Evolutionary conservation across 495 filamentous ascomycete species (phyloP).

Genomic region (Penicillium diatomitis): DNA sequence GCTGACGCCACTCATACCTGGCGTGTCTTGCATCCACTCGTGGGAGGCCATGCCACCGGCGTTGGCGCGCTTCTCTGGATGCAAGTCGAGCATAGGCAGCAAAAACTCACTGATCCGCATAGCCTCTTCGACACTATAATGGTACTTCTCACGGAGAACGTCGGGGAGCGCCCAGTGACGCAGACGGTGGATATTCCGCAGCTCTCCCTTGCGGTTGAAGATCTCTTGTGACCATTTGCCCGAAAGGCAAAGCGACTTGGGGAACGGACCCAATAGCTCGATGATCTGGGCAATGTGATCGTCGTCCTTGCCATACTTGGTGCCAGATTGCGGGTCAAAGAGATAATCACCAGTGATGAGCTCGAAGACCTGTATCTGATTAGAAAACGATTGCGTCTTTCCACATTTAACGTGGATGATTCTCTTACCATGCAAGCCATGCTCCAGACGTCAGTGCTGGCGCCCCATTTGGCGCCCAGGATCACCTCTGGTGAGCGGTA

Average conservation of each 20-base stretch:
- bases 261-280: constrained; percentile 89
- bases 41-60: constrained; percentile 90
- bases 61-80: constrained; percentile 82
- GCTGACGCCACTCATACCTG: constrained; percentile 75
- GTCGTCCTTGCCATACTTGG: constrained; percentile 99
- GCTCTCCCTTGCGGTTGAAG: constrained; percentile 94
- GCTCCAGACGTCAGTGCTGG: constrained; percentile 98
- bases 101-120: constrained; percentile 78
- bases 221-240: constrained; percentile 99
- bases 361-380: constrained; percentile 68
- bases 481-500: constrained; percentile 98
- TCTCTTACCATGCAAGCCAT: constrained; percentile 89
- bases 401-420: constrained; percentile 13
- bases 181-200: constrained; percentile 94
- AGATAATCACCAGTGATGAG: constrained; percentile 98
- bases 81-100: constrained; percentile 82
- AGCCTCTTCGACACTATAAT: constrained; percentile 71
- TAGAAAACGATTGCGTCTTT: neutral
- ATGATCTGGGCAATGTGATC: constrained; percentile 99
- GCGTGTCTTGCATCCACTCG: constrained; percentile 68
- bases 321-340: constrained; percentile 97
- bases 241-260: constrained; percentile 77
- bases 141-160: constrained; percentile 93
- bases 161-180: constrained; percentile 95
- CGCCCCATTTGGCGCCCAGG: constrained; percentile 93